Conservation (phyloP, 345 rosid species). For the Linum trigynum region DNA sequence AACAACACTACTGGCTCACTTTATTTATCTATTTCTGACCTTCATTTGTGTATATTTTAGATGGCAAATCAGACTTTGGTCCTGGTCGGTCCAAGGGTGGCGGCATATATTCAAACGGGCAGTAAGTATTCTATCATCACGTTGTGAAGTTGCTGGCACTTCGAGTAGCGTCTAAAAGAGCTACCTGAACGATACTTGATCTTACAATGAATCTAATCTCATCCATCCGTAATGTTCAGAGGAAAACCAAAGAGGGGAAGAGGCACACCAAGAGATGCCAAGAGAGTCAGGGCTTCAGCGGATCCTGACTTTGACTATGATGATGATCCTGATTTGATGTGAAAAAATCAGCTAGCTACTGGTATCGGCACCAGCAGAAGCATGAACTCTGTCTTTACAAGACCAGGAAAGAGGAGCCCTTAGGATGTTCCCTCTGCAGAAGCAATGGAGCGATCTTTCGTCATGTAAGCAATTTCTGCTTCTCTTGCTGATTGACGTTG, state of each 20-base stretch:
- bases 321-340: constrained; percentile 69
- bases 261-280: constrained; percentile 63
- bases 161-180: not conserved
- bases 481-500: too few species aligned
- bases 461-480: too few species aligned
- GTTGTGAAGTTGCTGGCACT: not conserved
- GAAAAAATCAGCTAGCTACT: not conserved
- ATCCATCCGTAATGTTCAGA: constrained; percentile 22
- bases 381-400: too few species aligned
- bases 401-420: too few species aligned
- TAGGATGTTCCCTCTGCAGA: too few species aligned
- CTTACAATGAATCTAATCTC: not conserved
- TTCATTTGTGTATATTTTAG: constrained; percentile 16
- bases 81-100: constrained; percentile 52
- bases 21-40: not conserved
- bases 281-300: constrained; percentile 62
- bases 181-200: too few species aligned
- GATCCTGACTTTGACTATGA: constrained; percentile 92
- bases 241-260: constrained; percentile 98
- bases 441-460: too few species aligned
- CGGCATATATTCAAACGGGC: constrained; percentile 48
- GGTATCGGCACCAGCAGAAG: not conserved
- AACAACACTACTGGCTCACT: constrained; percentile 2
- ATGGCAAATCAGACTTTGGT: constrained; percentile 56
- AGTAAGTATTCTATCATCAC: constrained; percentile 36